Evolutionary conservation across 225 moss, liverwort and hornwort species (phyloP).

Genomic region (Marchantia polymorpha): DNA sequence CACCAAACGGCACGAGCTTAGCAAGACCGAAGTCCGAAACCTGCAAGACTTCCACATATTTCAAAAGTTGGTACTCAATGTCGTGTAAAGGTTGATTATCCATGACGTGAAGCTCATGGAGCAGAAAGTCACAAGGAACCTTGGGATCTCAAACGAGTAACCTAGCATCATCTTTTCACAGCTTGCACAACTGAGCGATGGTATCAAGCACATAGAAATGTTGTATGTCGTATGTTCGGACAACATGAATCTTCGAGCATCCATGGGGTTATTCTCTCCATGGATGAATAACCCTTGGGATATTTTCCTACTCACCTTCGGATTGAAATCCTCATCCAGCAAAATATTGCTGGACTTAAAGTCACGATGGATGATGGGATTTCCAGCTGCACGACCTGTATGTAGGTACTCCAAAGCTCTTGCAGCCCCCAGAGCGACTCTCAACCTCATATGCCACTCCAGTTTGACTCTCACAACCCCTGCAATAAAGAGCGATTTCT

Average conservation of each 20-base stretch:
- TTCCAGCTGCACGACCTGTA: constrained; percentile 43
- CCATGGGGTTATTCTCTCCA: too few species aligned
- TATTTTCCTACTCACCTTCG: constrained; percentile 22
- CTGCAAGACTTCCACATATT: constrained; percentile 6
- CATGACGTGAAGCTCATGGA: too few species aligned
- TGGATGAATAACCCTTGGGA: too few species aligned
- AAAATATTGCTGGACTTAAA: constrained; percentile 50
- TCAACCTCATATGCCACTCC: constrained; percentile 44
- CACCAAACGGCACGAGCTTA: constrained; percentile 49
- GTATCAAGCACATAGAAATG: too few species aligned
- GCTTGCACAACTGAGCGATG: too few species aligned
- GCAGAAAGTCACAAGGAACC: too few species aligned
- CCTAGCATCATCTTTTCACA: too few species aligned
- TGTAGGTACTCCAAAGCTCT: constrained; percentile 48
- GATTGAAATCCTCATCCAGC: constrained; percentile 34
- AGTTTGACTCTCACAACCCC: constrained; percentile 40
- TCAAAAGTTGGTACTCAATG: too few species aligned
- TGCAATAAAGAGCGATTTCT: neutral
- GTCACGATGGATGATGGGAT: constrained; percentile 52
- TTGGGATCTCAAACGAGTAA: too few species aligned
- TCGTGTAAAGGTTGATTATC: too few species aligned
- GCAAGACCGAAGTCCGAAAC: constrained; percentile 51
- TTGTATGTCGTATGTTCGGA: too few species aligned
- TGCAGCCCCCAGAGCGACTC: constrained; percentile 46
- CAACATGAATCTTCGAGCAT: too few species aligned